Percentiles rank a stretch among this genome's conserved stretches.
Evolutionary conservation across 2,329 filamentous ascomycete species (phyloP).

Genomic region (Cryphonectria naterciae): DNA sequence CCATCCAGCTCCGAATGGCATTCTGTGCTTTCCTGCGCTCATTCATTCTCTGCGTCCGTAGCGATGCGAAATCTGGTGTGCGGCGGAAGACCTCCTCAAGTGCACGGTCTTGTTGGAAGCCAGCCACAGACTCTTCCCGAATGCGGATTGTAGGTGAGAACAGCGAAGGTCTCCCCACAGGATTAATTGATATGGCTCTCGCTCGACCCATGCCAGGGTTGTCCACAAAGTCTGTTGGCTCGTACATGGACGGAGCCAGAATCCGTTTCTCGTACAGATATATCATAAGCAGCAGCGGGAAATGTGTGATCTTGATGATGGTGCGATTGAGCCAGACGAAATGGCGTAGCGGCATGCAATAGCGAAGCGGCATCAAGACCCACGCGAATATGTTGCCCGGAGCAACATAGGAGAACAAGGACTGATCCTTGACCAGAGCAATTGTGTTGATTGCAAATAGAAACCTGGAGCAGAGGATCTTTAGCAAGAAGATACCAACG

Average conservation of each 20-base stretch:
- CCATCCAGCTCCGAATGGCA: constrained; percentile 91
- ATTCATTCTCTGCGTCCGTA: constrained; percentile 62
- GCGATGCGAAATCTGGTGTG: constrained; percentile 66
- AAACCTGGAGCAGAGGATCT: constrained; percentile 54
- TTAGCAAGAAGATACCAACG: neutral
- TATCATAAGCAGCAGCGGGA: constrained; percentile 84
- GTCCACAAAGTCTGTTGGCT: constrained; percentile 85
- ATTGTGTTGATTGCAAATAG: constrained; percentile 96
- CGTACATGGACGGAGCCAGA: constrained; percentile 75
- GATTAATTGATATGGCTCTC: constrained; percentile 61
- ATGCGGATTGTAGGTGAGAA: constrained; percentile 76
- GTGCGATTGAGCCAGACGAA: constrained; percentile 89
- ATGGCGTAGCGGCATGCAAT: constrained; percentile 74
- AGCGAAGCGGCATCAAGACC: constrained; percentile 82
- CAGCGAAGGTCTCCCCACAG: constrained; percentile 59
- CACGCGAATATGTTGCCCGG: constrained; percentile 91
- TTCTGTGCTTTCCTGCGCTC: constrained; percentile 76
- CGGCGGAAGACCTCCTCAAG: constrained; percentile 88
- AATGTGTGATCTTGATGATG: constrained; percentile 88
- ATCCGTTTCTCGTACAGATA: constrained; percentile 85
- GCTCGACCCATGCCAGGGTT: constrained; percentile 58
- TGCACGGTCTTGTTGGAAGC: constrained; percentile 86
- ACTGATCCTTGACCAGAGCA: constrained; percentile 98
- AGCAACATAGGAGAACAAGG: constrained; percentile 89
- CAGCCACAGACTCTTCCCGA: constrained; percentile 84